Evolutionary conservation across 208 protist species (phyloP).

Genomic region (Wallacemonas sp.): DNA sequence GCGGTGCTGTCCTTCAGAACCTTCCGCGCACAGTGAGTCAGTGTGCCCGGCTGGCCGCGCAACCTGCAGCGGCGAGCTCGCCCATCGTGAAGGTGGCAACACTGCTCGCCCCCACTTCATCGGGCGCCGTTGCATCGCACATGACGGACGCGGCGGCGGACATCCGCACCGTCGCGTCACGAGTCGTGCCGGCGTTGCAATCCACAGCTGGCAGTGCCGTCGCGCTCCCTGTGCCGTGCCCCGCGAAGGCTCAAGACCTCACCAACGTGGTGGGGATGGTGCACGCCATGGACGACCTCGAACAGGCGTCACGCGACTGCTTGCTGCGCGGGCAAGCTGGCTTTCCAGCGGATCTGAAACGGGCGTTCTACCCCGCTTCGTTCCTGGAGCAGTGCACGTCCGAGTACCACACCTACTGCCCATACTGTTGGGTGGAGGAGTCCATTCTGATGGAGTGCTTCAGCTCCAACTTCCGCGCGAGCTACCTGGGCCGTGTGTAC

Average conservation of each 20-base stretch:
- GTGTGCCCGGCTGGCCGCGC: conserved; percentile 18
- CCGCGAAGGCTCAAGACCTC: conserved; percentile 26
- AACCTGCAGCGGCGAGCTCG: not conserved
- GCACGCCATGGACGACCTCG: conserved; percentile 48
- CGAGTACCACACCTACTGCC: conserved; percentile 77
- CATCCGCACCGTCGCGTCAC: conserved; percentile 15
- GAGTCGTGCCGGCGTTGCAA: not conserved
- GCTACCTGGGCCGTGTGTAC: conserved; percentile 72
- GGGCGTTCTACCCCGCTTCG: conserved; percentile 35
- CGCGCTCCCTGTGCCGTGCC: conserved; percentile 22
- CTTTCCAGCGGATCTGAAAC: conserved; percentile 54
- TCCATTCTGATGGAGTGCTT: conserved; percentile 36
- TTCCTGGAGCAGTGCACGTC: conserved; percentile 45
- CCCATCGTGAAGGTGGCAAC: conserved; percentile 30
- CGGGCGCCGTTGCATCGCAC: not conserved
- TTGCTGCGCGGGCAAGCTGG: conserved; percentile 32
- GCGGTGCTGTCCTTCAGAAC: conserved; percentile 79
- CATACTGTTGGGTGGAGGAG: conserved; percentile 75
- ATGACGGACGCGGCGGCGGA: not conserved
- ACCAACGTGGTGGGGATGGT: conserved; percentile 56
- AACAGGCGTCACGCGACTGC: conserved; percentile 25
- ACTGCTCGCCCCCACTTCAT: not conserved
- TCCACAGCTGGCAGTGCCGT: conserved; percentile 13
- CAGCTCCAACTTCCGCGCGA: conserved; percentile 26
- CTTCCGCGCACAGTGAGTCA: conserved; percentile 41